Evolutionary conservation across 2,329 filamentous ascomycete genomes (phyloP), one percentile per base, ranked within the genome.

Genomic region (Ophiocordyceps australis): DNA sequence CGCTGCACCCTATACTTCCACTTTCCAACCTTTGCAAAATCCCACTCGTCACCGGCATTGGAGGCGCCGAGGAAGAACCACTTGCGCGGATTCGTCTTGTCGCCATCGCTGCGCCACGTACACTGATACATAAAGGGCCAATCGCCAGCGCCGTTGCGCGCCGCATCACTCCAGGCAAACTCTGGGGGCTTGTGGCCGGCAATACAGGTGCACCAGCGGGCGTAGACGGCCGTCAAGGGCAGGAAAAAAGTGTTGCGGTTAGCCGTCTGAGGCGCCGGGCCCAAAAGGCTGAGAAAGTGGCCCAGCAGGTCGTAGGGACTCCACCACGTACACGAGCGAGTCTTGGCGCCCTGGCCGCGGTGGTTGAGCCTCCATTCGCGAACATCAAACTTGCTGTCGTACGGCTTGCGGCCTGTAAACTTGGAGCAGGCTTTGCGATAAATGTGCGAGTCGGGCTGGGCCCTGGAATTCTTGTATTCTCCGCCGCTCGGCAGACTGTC

Each of bases 111-210:
- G 18, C 17, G 25, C 29, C 25, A 27, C 11, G 29, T 28, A 14
- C 26, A 28, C 23, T 31, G 29, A 17, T 26, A 28, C 29, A 28
- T 31, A 17, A 15, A 28, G 10, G 29, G 29, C 29, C 29, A 28
- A 14, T 22, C 8, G 7, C 29, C 29, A 10, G 20, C 18, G 5
- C 25, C 29, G n/a, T n/a, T n/a, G n/a, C n/a, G n/a, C n/a, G n/a
- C n/a, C n/a, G n/a, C n/a, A n/a, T n/a, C n/a, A n/a, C n/a, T n/a
- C n/a, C n/a, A n/a, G n/a, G n/a, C n/a, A n/a, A n/a, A n/a, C n/a
- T n/a, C n/a, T n/a, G n/a, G n/a, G n/a, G n/a, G n/a, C n/a, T n/a
- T n/a, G n/a, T n/a, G n/a, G n/a, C n/a, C n/a, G n/a, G n/a, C n/a
- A n/a, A n/a, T n/a, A n/a, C n/a, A n/a, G n/a, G n/a, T n/a, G n/a